phyloP scores from a whole-genome alignment of 2,329 filamentous ascomycete species.

The Apiospora phragmitis region DNA sequence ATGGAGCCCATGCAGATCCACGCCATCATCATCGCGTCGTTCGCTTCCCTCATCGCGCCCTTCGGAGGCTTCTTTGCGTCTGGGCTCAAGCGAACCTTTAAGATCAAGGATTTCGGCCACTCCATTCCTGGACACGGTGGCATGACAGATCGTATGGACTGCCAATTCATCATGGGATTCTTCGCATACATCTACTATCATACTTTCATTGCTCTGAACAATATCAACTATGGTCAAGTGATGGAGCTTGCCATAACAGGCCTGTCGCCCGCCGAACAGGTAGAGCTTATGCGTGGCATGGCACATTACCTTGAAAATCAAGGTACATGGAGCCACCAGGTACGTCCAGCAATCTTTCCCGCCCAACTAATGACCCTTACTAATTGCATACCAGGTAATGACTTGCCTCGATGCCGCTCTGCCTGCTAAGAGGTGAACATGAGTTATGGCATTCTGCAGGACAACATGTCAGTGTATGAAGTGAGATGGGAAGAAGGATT shows the following conservation, averaged over 20 bases:
- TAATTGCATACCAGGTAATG: neutral
- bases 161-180: conserved; percentile 99
- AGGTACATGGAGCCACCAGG: conserved; percentile 45
- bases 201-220: conserved; percentile 90
- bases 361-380: neutral
- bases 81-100: conserved; percentile 96
- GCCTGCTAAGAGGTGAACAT: conserved; percentile 1
- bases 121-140: conserved; percentile 96
- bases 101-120: conserved; percentile 99
- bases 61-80: conserved; percentile 99
- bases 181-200: conserved; percentile 99
- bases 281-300: conserved; percentile 72
- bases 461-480: neutral
- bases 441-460: neutral
- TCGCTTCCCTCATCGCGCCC: conserved; percentile 93
- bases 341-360: conserved; percentile 26
- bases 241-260: conserved; percentile 91
- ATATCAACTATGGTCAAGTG: conserved; percentile 80
- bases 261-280: conserved; percentile 83
- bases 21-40: conserved; percentile 84
- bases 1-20: conserved; percentile 92
- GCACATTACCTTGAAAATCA: conserved; percentile 66
- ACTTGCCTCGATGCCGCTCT: conserved; percentile 7
- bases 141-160: conserved; percentile 99
- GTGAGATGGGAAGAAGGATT: neutral